phyloP scores from a whole-genome alignment of 352 stramenopile genomes.

The Blastocystis sp. region DNA sequence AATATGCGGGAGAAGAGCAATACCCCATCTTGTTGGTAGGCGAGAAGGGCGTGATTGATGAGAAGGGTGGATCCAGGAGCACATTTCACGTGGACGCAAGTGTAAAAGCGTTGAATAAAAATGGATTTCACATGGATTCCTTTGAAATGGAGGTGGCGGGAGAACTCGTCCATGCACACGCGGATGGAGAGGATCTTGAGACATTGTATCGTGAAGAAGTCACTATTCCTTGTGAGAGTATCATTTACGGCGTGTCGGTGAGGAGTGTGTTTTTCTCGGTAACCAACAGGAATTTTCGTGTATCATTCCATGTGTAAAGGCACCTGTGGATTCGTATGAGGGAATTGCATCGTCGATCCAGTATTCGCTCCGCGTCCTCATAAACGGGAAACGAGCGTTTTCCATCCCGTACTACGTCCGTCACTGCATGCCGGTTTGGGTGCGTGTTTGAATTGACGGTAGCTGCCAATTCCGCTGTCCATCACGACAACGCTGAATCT shows the following conservation, averaged over 20 bases:
- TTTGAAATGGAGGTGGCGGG: not conserved
- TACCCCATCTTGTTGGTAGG: constrained; percentile 21
- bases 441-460: not conserved
- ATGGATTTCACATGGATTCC: not conserved
- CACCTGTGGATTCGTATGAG: not conserved
- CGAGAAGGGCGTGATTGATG: not conserved
- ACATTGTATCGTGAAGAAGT: not conserved
- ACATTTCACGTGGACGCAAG: not conserved
- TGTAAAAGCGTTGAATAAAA: not conserved
- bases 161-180: not conserved
- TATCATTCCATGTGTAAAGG: not conserved
- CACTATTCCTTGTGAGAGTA: not conserved
- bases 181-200: not conserved
- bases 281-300: not conserved
- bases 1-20: not conserved
- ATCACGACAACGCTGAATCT: not conserved
- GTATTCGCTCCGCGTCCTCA: not conserved
- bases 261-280: not conserved
- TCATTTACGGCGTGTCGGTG: not conserved
- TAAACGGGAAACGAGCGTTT: not conserved
- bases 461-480: not conserved
- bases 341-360: not conserved
- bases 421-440: not conserved
- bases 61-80: not conserved
- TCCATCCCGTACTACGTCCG: not conserved